phyloP scores from a whole-genome alignment of 768 basidiomycete species.

The Steccherinum ochraceum region DNA sequence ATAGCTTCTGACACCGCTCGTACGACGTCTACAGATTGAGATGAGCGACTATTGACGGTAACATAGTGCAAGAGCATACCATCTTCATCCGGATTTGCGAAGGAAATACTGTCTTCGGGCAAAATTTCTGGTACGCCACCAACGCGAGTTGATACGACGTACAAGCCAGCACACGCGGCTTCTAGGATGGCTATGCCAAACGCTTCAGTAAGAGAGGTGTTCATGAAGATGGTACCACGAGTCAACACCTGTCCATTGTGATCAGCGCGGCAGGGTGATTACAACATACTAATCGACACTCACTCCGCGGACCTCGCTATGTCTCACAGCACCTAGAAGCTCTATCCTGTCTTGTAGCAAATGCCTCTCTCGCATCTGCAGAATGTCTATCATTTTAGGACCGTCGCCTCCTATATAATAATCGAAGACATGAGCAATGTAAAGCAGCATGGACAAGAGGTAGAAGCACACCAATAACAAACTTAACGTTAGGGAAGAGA shows the following conservation, averaged over 20 bases:
- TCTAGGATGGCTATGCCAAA: slow-evolving; percentile 98
- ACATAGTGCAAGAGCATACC: slow-evolving; percentile 40
- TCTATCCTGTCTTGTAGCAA: slow-evolving; percentile 88
- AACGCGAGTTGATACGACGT: slow-evolving; percentile 89
- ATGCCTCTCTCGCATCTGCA: slow-evolving; percentile 93
- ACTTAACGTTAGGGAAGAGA: slow-evolving; percentile 79
- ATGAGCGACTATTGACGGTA: not conserved
- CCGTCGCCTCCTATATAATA: slow-evolving; percentile 85
- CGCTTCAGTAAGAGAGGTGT: slow-evolving; percentile 92
- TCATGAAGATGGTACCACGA: slow-evolving; percentile 87
- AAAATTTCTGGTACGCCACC: slow-evolving; percentile 96
- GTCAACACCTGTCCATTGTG: slow-evolving; percentile 56
- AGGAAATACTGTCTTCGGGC: slow-evolving; percentile 91
- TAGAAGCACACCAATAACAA: slow-evolving; percentile 64
- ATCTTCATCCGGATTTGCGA: slow-evolving; percentile 90
- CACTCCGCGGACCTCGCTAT: slow-evolving; percentile 78
- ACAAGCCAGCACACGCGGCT: slow-evolving; percentile 90
- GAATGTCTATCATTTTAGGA: slow-evolving; percentile 88
- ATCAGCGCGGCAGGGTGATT: not conserved
- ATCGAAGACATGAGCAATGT: no score
- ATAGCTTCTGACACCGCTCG: slow-evolving; percentile 81
- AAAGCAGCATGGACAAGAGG: not conserved
- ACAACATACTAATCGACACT: slow-evolving; percentile 19
- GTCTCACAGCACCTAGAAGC: slow-evolving; percentile 75
- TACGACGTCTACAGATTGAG: slow-evolving; percentile 60